Conservation (phyloP, 2,329 filamentous ascomycete species). For the Cercospora citrullina region DNA sequence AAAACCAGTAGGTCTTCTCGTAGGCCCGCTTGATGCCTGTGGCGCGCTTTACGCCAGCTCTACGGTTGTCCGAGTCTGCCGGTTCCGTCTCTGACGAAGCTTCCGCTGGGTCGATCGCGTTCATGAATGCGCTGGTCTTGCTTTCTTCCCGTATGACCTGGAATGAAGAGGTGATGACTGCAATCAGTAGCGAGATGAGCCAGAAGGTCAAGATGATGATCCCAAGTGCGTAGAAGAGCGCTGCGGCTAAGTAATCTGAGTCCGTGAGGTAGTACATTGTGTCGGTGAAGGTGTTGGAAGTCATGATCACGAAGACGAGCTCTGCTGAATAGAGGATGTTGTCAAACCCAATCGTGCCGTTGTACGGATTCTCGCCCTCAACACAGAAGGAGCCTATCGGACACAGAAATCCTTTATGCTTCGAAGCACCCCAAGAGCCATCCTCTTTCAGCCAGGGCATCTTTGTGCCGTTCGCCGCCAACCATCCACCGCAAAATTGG, state of each 20-base stretch:
- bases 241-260: constrained; percentile 84
- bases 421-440: constrained; percentile 52
- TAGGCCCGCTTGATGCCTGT: constrained; percentile 68
- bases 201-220: constrained; percentile 94
- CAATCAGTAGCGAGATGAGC: constrained; percentile 91
- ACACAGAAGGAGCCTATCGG: constrained; percentile 81
- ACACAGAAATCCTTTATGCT: constrained; percentile 83
- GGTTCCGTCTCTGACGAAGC: constrained; percentile 23
- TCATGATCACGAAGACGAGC: constrained; percentile 97
- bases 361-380: constrained; percentile 74
- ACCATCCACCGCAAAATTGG: constrained; percentile 83
- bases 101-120: constrained; percentile 56
- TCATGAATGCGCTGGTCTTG: constrained; percentile 88
- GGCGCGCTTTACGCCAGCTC: constrained; percentile 35
- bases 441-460: constrained; percentile 68
- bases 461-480: constrained; percentile 57
- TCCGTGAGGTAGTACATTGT: constrained; percentile 91
- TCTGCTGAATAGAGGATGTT: constrained; percentile 90
- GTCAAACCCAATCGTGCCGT: constrained; percentile 88
- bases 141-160: constrained; percentile 98
- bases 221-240: constrained; percentile 69
- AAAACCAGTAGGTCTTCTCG: constrained; percentile 71
- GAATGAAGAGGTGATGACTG: constrained; percentile 97
- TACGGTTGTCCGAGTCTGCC: not conserved
- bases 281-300: constrained; percentile 93